Conservation (phyloP, 148 eudicot species). For the Hydrangea macrophylla region DNA sequence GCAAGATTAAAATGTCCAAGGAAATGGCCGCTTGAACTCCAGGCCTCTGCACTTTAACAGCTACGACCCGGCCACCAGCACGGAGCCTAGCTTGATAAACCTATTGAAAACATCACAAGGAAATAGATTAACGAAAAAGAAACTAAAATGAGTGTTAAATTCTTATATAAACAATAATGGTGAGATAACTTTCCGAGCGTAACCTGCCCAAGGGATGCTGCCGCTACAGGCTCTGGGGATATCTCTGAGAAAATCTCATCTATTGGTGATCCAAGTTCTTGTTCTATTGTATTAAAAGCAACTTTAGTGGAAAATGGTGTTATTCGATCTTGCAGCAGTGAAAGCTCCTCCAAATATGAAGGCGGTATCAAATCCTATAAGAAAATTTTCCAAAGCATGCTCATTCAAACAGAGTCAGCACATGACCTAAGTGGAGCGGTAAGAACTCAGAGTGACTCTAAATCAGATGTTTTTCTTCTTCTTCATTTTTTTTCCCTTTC, state of each 20-base stretch:
- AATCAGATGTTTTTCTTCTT: too few species aligned
- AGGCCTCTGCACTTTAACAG: slow-evolving; percentile 95
- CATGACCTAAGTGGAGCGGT: not conserved
- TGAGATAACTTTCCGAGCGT: not conserved
- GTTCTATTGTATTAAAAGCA: slow-evolving; percentile 83
- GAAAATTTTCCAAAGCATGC: not conserved
- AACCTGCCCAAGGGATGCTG: slow-evolving; percentile 99
- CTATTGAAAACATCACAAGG: slow-evolving; percentile 25
- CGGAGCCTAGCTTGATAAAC: slow-evolving; percentile 86
- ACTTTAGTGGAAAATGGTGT: slow-evolving; percentile 74
- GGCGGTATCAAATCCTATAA: slow-evolving; percentile 91
- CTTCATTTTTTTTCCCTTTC: too few species aligned
- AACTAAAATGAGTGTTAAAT: not conserved
- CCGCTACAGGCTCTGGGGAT: slow-evolving; percentile 86
- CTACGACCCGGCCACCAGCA: slow-evolving; percentile 64
- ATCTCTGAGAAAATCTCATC: slow-evolving; percentile 80
- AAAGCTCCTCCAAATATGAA: slow-evolving; percentile 75
- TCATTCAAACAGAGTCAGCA: not conserved
- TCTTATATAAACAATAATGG: slow-evolving; percentile 2
- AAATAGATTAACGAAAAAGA: not conserved
- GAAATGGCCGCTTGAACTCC: slow-evolving; percentile 96
- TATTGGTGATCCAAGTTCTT: slow-evolving; percentile 70
- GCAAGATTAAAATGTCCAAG: slow-evolving; percentile 81
- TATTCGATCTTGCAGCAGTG: slow-evolving; percentile 86
- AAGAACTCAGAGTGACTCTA: too few species aligned